phyloP scores from a whole-genome alignment of 805 yeast species.

The Yamadazyma phyllophila region DNA sequence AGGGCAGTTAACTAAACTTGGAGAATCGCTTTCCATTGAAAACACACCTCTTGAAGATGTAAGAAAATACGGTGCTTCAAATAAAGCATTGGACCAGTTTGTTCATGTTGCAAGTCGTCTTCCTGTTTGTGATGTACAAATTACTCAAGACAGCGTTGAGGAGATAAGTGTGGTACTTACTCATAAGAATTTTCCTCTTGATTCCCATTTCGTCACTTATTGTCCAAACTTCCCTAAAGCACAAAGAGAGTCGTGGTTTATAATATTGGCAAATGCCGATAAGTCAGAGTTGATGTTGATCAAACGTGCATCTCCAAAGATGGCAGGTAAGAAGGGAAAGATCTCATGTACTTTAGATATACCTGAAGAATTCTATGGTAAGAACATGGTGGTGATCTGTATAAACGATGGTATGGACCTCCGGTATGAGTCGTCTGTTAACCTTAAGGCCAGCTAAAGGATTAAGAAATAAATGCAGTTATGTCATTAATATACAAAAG shows the following conservation, averaged over 20 bases:
- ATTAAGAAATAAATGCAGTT: conserved; percentile 1
- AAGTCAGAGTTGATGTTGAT: conserved; percentile 58
- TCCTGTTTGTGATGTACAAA: conserved; percentile 55
- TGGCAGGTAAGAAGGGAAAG: conserved; percentile 35
- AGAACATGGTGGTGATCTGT: conserved; percentile 44
- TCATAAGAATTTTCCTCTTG: conserved; percentile 52
- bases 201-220: conserved; percentile 63
- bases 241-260: conserved; percentile 94
- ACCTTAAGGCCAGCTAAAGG: neutral
- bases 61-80: conserved; percentile 15
- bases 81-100: conserved; percentile 48
- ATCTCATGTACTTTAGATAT: conserved; percentile 47
- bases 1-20: conserved; percentile 33
- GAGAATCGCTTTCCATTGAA: conserved; percentile 16
- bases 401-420: conserved; percentile 70
- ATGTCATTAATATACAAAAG: conserved; percentile 7
- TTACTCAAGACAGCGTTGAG: conserved; percentile 36
- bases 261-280: conserved; percentile 52
- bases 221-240: conserved; percentile 84
- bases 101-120: conserved; percentile 50
- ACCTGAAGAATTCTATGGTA: conserved; percentile 48
- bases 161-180: conserved; percentile 43
- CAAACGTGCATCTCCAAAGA: conserved; percentile 71
- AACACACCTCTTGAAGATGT: conserved; percentile 11
- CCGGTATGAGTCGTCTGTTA: conserved; percentile 27